phyloP scores from a whole-genome alignment of 1,284 basidiomycete species.

The Heterobasidion annosum region DNA sequence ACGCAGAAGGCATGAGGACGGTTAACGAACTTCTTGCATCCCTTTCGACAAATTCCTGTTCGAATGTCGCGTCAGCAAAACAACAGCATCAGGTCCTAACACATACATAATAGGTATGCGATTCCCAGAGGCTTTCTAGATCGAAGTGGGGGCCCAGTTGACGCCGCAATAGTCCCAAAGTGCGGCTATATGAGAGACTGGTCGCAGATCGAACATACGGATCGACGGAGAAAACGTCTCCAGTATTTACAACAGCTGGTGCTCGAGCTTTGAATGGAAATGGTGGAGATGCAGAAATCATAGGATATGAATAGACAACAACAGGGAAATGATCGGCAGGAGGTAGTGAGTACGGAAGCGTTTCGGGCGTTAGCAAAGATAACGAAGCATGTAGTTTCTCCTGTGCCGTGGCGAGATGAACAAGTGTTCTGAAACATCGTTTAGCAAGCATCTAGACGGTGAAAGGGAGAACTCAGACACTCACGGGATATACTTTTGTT shows the following conservation, averaged over 20 bases:
- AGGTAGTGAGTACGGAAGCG: slow-evolving; percentile 18
- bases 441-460: not conserved
- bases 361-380: slow-evolving; percentile 17
- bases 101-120: slow-evolving; percentile 31
- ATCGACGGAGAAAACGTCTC: slow-evolving; percentile 18
- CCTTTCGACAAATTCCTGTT: slow-evolving; percentile 32
- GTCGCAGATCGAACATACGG: slow-evolving; percentile 29
- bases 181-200: slow-evolving; percentile 32
- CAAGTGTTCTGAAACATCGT: slow-evolving; percentile 19
- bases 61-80: not conserved
- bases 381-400: slow-evolving; percentile 26
- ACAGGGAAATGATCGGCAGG: slow-evolving; percentile 22
- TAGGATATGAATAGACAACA: slow-evolving; percentile 26
- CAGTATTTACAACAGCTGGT: slow-evolving; percentile 20
- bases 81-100: not conserved
- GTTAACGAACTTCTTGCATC: slow-evolving; percentile 25
- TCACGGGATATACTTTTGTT: slow-evolving; percentile 23
- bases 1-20: not conserved
- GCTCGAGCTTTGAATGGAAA: slow-evolving; percentile 28
- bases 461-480: slow-evolving; percentile 3
- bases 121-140: slow-evolving; percentile 35
- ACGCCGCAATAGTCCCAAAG: slow-evolving; percentile 26
- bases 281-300: slow-evolving; percentile 25
- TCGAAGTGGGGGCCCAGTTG: slow-evolving; percentile 33
- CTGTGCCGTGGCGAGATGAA: slow-evolving; percentile 31